phyloP scores from a whole-genome alignment of 2,329 filamentous ascomycete genomes.

The Botrytis sinoallii region DNA sequence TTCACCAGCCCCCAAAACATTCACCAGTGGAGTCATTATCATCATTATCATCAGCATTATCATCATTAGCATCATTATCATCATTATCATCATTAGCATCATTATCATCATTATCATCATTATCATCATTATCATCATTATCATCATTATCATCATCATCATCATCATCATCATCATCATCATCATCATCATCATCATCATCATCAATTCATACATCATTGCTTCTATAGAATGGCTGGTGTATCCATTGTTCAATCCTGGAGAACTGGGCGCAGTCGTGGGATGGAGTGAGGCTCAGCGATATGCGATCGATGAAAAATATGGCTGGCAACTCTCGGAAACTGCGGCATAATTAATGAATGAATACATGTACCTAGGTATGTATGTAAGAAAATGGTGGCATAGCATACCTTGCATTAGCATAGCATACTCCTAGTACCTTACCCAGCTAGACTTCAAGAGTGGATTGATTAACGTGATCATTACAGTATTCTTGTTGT shows the following conservation, averaged over 20 bases:
- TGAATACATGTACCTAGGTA: background rate
- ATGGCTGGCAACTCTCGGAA: background rate
- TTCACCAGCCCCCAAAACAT: slow-evolving; percentile 5
- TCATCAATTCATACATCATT: background rate
- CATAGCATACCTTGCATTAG: background rate
- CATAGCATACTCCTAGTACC: background rate
- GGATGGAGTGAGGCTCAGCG: slow-evolving; percentile 12
- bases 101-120: background rate
- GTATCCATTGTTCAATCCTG: background rate
- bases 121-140: background rate
- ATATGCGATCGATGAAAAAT: background rate
- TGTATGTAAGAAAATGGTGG: background rate
- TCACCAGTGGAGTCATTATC: background rate
- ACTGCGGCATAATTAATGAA: slow-evolving; percentile 5
- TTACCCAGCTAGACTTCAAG: background rate
- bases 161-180: too few species aligned
- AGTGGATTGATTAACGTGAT: background rate
- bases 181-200: too few species aligned
- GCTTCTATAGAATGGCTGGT: background rate
- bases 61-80: too few species aligned
- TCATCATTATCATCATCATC: background rate
- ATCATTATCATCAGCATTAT: background rate
- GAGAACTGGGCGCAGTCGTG: slow-evolving; percentile 2
- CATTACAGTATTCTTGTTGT: background rate
- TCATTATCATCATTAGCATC: background rate